A percentile compares a stretch with the other conserved stretches of the same genome.
Evolutionary conservation across 2,329 filamentous ascomycete genomes (phyloP).

Genomic region (Penicillium sp.): DNA sequence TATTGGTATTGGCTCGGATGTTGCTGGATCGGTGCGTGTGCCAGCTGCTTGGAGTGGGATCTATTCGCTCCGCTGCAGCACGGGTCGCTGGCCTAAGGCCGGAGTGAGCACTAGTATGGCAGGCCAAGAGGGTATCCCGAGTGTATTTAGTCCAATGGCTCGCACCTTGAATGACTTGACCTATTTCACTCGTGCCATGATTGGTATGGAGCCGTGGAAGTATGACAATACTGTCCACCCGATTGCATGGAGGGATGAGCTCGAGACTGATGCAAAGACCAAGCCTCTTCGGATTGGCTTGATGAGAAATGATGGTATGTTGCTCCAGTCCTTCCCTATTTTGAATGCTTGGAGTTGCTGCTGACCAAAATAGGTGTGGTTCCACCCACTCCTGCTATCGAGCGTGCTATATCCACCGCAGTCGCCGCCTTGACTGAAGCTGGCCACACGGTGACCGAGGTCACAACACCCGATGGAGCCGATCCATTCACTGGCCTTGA

Average conservation of each 20-base stretch:
- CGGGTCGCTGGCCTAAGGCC: slow-evolving; percentile 84
- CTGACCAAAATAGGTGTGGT: slow-evolving; percentile 60
- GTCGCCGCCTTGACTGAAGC: slow-evolving; percentile 66
- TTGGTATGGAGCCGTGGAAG: slow-evolving; percentile 82
- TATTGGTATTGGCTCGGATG: slow-evolving; percentile 88
- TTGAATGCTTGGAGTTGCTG: neutral
- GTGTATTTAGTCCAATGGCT: slow-evolving; percentile 90
- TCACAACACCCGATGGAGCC: slow-evolving; percentile 68
- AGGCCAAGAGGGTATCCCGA: slow-evolving; percentile 85
- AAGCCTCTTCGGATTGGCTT: slow-evolving; percentile 73
- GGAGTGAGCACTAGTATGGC: slow-evolving; percentile 86
- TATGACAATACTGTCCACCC: slow-evolving; percentile 87
- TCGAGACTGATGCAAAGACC: slow-evolving; percentile 59
- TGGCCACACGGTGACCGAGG: slow-evolving; percentile 72
- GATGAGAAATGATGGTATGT: slow-evolving; percentile 67
- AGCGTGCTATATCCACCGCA: slow-evolving; percentile 70
- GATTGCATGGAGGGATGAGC: slow-evolving; percentile 70
- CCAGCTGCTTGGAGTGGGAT: slow-evolving; percentile 90
- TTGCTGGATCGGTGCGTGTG: slow-evolving; percentile 82
- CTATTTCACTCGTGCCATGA: slow-evolving; percentile 78
- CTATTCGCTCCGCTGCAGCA: slow-evolving; percentile 83
- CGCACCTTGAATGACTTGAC: slow-evolving; percentile 77
- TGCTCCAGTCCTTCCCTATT: neutral
- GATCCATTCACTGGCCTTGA: slow-evolving; percentile 75
- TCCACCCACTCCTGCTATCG: slow-evolving; percentile 81